Base-by-base conservation (phyloP, 2,329 filamentous ascomycete species). In the Scedosporium dehoogii region DNA sequence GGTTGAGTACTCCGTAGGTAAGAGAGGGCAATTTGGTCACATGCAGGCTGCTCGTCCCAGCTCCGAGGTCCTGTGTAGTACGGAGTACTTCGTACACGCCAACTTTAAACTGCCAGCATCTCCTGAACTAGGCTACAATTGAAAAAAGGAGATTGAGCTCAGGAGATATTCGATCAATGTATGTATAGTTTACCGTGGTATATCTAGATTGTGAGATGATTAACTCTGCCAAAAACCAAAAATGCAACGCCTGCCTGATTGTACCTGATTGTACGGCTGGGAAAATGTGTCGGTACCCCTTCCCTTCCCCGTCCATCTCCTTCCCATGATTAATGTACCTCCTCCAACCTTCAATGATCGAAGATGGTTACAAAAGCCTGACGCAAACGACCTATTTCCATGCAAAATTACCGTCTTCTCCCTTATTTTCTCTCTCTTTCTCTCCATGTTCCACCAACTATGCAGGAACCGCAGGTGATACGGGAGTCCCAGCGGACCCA, bases 381-480 rank as follows among this genome's bases (percentile, higher is more conserved):
- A 14, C 33, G 33, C 33, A 38, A 38, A 38, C 33, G 33, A 38
- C 33, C 33, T 38, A 38, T 38, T 38, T 38, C 33, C 9, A 38
- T 38, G 33, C 33, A 38, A 38, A 38, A 38, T 38, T 38, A 59
- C 33, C 38, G 6, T 33, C 33, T 18, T n/a, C 38, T 25, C 5
- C 5, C 21, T 23, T n/a, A 16, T 56, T 23, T 23, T 41, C 58
- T n/a, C 23, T 25, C 6, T 27, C 29, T 18, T 10, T 18, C 10
- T 29, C 51, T n/a, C 48, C 56, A 64, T 5, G 63, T 9, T 9
- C 29, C 5, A 33, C 29, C 61, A 33, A 60, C 58, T 2, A 61
- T 58, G 23, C 56, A 6, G 63, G 58, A 1, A 59, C 46, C 33
- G 61, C 51, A 3, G 59, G 53, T 14, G 61, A 53, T 7, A 58